Evolutionary conservation across 2,329 filamentous ascomycete species (phyloP), one percentile per base, ranked within the genome.

Genomic region (Arthroderma uncinatum): DNA sequence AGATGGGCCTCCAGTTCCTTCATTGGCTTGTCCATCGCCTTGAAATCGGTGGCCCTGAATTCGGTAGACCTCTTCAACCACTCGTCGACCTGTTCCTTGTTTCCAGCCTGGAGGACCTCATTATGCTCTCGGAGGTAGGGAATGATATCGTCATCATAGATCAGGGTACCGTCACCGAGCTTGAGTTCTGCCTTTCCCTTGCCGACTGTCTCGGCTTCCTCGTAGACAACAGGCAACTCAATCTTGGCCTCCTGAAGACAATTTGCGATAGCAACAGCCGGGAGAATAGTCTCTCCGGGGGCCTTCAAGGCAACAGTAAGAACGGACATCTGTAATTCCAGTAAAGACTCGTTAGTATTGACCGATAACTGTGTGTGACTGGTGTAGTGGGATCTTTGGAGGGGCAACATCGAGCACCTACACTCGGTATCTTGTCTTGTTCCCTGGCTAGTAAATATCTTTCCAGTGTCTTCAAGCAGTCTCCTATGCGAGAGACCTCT

Each of bases 1-100:
- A 64, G 57, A 55, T 64, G 63, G 12, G 61, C 56, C 19, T 64
- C 61, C 2, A 64, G 57, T 36, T 64, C 63, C 34, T 62, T 63
- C 58, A 64, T 40, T 1, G 62, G 59, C 36, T 61, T 58, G 10
- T 64, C 62, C 44, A 64, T 53, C 7, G 60, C 39, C 48, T 64
- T 64, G 53, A 64, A 64, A 25, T 64, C 59, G 6, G 57, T 33
- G 36, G 48, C 33, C 39, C 42, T 56, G 19, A 64, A 54, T 23
- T 58, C 59, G 12, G 39, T 30, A 28, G 62, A 57, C 21, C 62
- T 54, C 39, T 60, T 55, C 37, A 64, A 10, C 62, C 62, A 64
- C 28, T 64, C 61, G 30, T 62, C 59, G 25, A 64, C 57, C 53
- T 61, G 59, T 10, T 57, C 60, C 28, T 59, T 58, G 39, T 62